These are phyloP conservation scores for Eucalyptus rudis DNA, from an alignment of 345 rosid species.

Conservation along the genomic window DNA sequence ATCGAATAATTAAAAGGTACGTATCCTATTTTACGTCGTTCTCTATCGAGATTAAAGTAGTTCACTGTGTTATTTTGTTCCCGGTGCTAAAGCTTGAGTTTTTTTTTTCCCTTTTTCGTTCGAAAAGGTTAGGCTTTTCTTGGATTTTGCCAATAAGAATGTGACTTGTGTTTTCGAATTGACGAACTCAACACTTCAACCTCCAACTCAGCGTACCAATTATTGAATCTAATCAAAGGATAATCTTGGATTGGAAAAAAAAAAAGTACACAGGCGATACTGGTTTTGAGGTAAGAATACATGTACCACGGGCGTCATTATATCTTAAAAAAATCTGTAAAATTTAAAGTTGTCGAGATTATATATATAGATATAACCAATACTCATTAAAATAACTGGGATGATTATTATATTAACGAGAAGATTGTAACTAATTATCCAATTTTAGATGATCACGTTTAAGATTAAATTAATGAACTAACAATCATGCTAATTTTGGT, in stretches of 20 bases:
- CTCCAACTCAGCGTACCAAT: background rate
- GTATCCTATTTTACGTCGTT: background rate
- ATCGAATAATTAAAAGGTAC: background rate
- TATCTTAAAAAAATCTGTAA: background rate
- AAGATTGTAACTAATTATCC: background rate
- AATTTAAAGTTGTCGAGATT: background rate
- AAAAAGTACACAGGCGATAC: background rate
- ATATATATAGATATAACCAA: background rate
- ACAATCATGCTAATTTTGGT: background rate
- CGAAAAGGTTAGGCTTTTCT: background rate
- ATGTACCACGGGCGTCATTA: background rate
- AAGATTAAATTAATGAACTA: background rate
- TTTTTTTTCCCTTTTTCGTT: no score
- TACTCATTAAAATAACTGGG: background rate
- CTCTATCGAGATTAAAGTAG: background rate
- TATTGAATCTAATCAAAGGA: background rate
- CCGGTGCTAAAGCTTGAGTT: background rate
- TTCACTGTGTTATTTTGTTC: background rate
- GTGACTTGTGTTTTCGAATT: background rate
- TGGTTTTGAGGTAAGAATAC: background rate
- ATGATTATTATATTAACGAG: background rate
- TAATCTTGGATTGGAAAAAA: no score
- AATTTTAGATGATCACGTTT: background rate
- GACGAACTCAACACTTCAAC: background rate
- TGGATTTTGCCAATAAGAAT: background rate